A percentile compares a stretch with the other conserved stretches of the same genome.
Evolutionary conservation across 75 land plant genomes (phyloP).

Genomic region (Selaginella moellendorffii): DNA sequence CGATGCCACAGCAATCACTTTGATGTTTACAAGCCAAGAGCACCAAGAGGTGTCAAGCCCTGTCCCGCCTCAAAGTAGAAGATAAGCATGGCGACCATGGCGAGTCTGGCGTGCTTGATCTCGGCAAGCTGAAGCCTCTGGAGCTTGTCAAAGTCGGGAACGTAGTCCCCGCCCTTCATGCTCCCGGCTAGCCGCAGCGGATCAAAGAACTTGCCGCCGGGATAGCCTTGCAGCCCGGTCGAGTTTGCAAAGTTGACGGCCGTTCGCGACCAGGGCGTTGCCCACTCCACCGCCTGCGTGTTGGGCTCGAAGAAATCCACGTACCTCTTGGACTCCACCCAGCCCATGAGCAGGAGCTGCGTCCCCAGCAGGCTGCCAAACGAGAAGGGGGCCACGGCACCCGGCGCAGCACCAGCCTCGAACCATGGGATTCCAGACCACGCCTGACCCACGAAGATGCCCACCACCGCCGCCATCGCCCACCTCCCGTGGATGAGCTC

Average conservation of each 20-base stretch:
- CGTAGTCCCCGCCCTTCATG: constrained; percentile 45
- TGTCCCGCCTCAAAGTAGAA: constrained; percentile 99
- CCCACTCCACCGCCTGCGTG: constrained; percentile 91
- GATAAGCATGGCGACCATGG: constrained; percentile 94
- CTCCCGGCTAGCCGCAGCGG: constrained; percentile 60
- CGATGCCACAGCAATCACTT: too few species aligned
- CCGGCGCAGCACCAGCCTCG: constrained; percentile 85
- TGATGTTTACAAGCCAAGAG: constrained; percentile 72
- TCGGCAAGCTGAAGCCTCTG: constrained; percentile 85
- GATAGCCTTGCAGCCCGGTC: constrained; percentile 94
- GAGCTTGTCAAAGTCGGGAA: constrained; percentile 61
- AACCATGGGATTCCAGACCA: constrained; percentile 95
- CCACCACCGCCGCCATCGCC: constrained; percentile 94
- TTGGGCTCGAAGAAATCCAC: constrained; percentile 83
- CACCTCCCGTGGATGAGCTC: constrained; percentile 98
- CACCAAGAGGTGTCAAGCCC: constrained; percentile 87
- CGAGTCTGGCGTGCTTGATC: constrained; percentile 87
- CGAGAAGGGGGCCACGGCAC: constrained; percentile 84
- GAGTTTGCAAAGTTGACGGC: constrained; percentile 83
- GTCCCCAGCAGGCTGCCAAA: constrained; percentile 85
- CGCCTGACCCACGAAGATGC: constrained; percentile 90
- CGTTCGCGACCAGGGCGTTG: constrained; percentile 90
- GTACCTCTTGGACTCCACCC: constrained; percentile 97
- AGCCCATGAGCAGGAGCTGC: constrained; percentile 87
- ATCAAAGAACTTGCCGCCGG: constrained; percentile 96